Base-by-base conservation (phyloP, 2,329 filamentous ascomycete species). In the Penicillium sp. region DNA sequence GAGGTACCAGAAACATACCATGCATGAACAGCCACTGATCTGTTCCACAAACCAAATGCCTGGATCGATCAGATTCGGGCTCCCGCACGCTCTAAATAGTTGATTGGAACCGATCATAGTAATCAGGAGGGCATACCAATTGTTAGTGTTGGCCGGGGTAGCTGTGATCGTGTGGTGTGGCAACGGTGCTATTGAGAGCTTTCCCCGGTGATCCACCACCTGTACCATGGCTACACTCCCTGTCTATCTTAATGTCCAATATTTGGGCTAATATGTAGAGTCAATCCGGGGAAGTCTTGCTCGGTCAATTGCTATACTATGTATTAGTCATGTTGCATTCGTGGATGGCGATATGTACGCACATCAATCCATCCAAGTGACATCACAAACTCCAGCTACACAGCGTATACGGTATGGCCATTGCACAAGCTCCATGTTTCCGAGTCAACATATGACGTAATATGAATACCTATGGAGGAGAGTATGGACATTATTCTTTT, bases 171-270 rank as follows among this genome's bases (percentile, higher is more conserved):
- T 42, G 26, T n/a, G n/a, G 7, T 18, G 2, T 30, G 24, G 27
- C 27, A 18, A n/a, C 23, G 27, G 33, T 10, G 44, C 46, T 53
- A 53, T 46, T 8, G 42, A 29, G 29, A 32, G 47, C 37, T 49
- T n/a, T 43, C 52, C 47, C 41, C 40, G 9, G 21, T 29, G 51
- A 54, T 54, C 55, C 43, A 55, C 40, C 39, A 20, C 30, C 24
- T 32, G 46, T 51, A 46, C 53, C 52, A 50, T 51, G 48, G 50
- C 15, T 55, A 39, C 32, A 40, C 17, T 18, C 49, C 45, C 33
- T n/a, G 27, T 41, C 43, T 44, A 46, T 53, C 43, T 33, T 6
- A 32, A 39, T 39, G 27, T 54, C 45, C 15, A 34, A 51, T 29
- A 41, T 52, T 46, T 18, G 41, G 37, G 46, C 17, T 21, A 23